Evolutionary conservation across 2,329 filamentous ascomycete genomes (phyloP).

Genomic region (Lecanosticta acicola): DNA sequence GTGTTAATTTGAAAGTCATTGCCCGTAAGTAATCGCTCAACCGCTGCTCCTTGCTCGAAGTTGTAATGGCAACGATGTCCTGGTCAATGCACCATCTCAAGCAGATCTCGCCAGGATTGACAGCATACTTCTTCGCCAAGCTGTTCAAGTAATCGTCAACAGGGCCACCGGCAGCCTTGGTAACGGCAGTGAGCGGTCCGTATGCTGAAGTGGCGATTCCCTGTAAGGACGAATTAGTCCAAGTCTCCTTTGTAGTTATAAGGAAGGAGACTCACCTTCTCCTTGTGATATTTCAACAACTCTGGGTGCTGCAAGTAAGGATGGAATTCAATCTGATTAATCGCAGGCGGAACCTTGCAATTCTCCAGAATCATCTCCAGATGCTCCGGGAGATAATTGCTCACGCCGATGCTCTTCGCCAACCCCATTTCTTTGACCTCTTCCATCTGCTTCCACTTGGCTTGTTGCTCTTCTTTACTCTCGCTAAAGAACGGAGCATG

Average conservation of each 20-base stretch:
- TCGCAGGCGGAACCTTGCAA: slow-evolving; percentile 53
- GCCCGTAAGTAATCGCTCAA: slow-evolving; percentile 53
- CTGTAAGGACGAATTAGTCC: too few relatives aligned
- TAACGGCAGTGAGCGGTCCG: slow-evolving; percentile 46
- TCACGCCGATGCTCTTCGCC: slow-evolving; percentile 57
- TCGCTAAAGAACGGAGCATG: slow-evolving; percentile 55
- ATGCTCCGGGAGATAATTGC: slow-evolving; percentile 53
- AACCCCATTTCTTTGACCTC: slow-evolving; percentile 52
- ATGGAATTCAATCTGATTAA: slow-evolving; percentile 66
- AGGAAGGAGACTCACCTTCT: slow-evolving; percentile 28
- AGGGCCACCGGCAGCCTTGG: slow-evolving; percentile 52
- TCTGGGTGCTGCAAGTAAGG: slow-evolving; percentile 60
- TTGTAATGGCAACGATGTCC: slow-evolving; percentile 55
- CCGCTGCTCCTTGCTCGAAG: slow-evolving; percentile 55
- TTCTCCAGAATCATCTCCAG: slow-evolving; percentile 50
- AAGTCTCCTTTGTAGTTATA: too few relatives aligned
- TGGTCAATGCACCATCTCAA: slow-evolving; percentile 59
- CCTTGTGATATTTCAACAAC: slow-evolving; percentile 50
- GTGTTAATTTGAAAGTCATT: slow-evolving; percentile 54
- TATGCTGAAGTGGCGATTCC: slow-evolving; percentile 46
- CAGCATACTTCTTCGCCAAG: slow-evolving; percentile 57
- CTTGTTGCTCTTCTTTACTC: slow-evolving; percentile 50
- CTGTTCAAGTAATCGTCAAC: slow-evolving; percentile 47
- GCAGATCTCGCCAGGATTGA: slow-evolving; percentile 52
- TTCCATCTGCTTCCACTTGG: slow-evolving; percentile 57